Evolutionary conservation across 495 filamentous ascomycete species (phyloP).

Genomic region (Aspergillus olivimuriae): DNA sequence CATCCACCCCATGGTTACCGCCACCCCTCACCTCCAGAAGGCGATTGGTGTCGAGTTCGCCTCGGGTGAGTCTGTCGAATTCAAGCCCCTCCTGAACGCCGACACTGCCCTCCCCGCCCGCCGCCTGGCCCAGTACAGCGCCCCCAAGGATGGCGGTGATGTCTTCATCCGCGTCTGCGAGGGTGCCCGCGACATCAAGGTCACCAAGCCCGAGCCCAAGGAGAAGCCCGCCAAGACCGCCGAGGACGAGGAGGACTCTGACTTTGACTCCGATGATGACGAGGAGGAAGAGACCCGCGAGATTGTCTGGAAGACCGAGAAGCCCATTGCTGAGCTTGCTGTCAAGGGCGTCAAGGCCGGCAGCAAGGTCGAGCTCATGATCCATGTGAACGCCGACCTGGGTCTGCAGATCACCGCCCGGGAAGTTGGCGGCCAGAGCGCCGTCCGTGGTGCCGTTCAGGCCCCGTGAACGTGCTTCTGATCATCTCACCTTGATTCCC

Average conservation of each 20-base stretch:
- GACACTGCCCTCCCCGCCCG: constrained; percentile 90
- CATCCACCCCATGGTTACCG: constrained; percentile 91
- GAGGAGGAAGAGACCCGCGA: constrained; percentile 82
- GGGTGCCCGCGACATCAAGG: constrained; percentile 80
- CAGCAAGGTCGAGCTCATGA: constrained; percentile 83
- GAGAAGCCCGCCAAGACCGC: constrained; percentile 56
- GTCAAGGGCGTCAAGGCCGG: constrained; percentile 80
- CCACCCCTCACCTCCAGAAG: constrained; percentile 79
- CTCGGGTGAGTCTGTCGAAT: constrained; percentile 55
- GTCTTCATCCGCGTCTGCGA: constrained; percentile 83
- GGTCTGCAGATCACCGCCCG: constrained; percentile 70
- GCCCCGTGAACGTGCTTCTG: constrained; percentile 24
- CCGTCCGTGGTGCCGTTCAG: constrained; percentile 67
- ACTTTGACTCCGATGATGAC: constrained; percentile 54
- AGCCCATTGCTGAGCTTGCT: constrained; percentile 77
- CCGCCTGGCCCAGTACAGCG: constrained; percentile 67
- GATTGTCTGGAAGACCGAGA: constrained; percentile 87
- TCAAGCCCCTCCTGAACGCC: constrained; percentile 69
- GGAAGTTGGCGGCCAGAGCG: constrained; percentile 80
- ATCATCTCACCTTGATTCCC: constrained; percentile 6
- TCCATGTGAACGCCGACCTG: constrained; percentile 76
- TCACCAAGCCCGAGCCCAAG: constrained; percentile 77
- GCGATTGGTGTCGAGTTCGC: constrained; percentile 81
- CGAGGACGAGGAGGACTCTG: constrained; percentile 56
- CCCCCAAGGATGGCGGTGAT: constrained; percentile 71